These are phyloP conservation scores for Schizochytrium sp. DNA, from an alignment of 108 stramenopile species.

Conservation along the genomic window DNA sequence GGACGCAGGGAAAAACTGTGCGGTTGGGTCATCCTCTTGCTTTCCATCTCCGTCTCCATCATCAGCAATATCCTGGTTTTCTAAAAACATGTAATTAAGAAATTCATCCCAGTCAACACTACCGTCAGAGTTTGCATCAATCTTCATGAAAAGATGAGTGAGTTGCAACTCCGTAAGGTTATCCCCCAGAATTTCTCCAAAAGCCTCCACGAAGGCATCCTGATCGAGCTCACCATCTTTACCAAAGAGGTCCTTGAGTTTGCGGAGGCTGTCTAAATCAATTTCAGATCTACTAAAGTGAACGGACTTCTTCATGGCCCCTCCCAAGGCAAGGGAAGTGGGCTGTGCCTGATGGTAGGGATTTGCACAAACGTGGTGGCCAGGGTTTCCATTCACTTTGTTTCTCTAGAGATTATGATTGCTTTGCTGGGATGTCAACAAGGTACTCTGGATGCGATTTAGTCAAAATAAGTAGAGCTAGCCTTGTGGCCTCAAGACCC, in stretches of 20 bases:
- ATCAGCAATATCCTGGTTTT: constrained; percentile 61
- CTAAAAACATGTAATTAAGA: constrained; percentile 69
- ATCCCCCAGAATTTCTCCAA: constrained; percentile 62
- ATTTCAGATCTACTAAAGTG: constrained; percentile 50
- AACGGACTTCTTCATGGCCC: constrained; percentile 10
- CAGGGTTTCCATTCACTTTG: too few species aligned
- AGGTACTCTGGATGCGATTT: too few species aligned
- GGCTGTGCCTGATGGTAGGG: too few species aligned
- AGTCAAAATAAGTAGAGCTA: too few species aligned
- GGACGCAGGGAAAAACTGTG: constrained; percentile 44
- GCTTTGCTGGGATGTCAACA: too few species aligned
- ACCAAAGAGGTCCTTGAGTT: constrained; percentile 46
- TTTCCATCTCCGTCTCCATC: neutral
- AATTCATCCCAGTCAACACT: constrained; percentile 74
- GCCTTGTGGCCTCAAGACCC: too few species aligned
- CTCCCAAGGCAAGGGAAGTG: too few species aligned
- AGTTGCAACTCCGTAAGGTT: constrained; percentile 64
- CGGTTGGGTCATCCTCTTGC: constrained; percentile 17
- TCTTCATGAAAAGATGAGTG: constrained; percentile 69
- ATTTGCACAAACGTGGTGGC: too few species aligned
- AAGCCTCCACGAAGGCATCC: constrained; percentile 64
- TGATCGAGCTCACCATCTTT: constrained; percentile 64
- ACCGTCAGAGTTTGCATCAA: constrained; percentile 71
- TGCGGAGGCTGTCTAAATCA: constrained; percentile 43
- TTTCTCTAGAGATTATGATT: too few species aligned